Base-by-base conservation (phyloP, 2,329 filamentous ascomycete species). In the Amauroascus verrucosus region DNA sequence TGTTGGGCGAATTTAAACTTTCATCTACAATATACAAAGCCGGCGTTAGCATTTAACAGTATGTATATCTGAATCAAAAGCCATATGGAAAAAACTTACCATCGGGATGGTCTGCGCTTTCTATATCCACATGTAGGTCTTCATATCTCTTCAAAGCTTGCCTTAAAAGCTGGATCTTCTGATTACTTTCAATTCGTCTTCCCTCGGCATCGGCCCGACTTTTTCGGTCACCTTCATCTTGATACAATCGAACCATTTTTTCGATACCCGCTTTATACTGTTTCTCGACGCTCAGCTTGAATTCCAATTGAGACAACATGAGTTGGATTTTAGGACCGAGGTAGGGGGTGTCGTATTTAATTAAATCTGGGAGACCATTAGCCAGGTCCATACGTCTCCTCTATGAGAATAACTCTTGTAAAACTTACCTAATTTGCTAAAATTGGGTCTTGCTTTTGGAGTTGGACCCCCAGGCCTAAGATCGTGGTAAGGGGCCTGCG, bases 191-290 rank as follows among this genome's bases (percentile, higher is more conserved):
- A 57, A 95, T 85, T 54, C 86, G 81, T 65, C 88, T 83, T 48
- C 85, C 87, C 62, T 95, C 89, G 40, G 93, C 93, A 70, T 98
- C 93, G 54, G 86, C 83, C 68, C 86, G 88, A 73, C 91, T 97
- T 76, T 95, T 96, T 62, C 90, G 84, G 67, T 98, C 93, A 28
- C 93, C 91, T 69, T 97, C 93, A 79, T 97, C 93, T 67, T 93
- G 84, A 67, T 98, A 98, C 33, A 98, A 77, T 68, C 93, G 88
- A 45, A 96, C 88, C 93, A 98, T 97, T 75, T 98, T 98, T 72
- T 98, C 93, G 62, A 98, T 93, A 57, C 93, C 93, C 65, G 95
- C 94, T 60, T 97, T 89, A 72, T 98, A 98, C 72, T 98, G 93
- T 68, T 96, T 95, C 70, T 98, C 93, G 26, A 98, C 93, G 61